These are phyloP conservation scores for Cytospora piceicola DNA, from an alignment of 2,329 filamentous ascomycete species.

Conservation along the genomic window DNA sequence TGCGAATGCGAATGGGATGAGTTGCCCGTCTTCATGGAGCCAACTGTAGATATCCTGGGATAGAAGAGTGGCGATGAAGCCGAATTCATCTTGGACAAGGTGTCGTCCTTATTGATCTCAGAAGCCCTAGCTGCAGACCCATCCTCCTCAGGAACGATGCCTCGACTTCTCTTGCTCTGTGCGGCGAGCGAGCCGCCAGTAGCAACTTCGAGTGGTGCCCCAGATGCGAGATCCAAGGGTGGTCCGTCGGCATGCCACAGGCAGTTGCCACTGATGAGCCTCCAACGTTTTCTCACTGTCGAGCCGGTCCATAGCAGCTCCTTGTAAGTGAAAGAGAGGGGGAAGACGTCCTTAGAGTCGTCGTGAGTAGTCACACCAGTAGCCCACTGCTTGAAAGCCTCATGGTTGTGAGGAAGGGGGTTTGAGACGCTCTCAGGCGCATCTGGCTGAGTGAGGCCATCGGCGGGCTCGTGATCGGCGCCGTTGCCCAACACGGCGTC, in stretches of 20 bases:
- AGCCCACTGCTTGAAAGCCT: slow-evolving; percentile 47
- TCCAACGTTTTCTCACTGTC: slow-evolving; percentile 45
- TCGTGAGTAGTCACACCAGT: slow-evolving; percentile 48
- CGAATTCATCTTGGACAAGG: neutral
- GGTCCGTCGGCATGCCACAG: slow-evolving; percentile 38
- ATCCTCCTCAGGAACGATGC: neutral
- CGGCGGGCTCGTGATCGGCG: neutral
- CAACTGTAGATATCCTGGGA: slow-evolving; percentile 32
- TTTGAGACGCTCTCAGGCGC: slow-evolving; percentile 1
- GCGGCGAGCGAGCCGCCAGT: slow-evolving; percentile 31
- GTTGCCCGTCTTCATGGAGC: slow-evolving; percentile 37
- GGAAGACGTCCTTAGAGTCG: slow-evolving; percentile 50
- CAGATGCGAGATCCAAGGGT: slow-evolving; percentile 36
- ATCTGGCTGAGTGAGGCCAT: neutral
- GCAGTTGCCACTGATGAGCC: slow-evolving; percentile 47
- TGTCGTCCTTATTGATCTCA: neutral
- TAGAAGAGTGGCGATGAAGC: slow-evolving; percentile 26
- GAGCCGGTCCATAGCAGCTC: slow-evolving; percentile 45
- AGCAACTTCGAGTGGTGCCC: slow-evolving; percentile 33
- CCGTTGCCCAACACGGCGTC: slow-evolving; percentile 36
- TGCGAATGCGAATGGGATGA: slow-evolving; percentile 33
- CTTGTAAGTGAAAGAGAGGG: slow-evolving; percentile 44
- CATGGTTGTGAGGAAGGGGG: slow-evolving; percentile 34
- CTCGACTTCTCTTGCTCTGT: slow-evolving; percentile 16
- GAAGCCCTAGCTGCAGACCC: neutral